phyloP scores from a whole-genome alignment of 176 grass and related monocot genomes.

The Eragrostis curvula region DNA sequence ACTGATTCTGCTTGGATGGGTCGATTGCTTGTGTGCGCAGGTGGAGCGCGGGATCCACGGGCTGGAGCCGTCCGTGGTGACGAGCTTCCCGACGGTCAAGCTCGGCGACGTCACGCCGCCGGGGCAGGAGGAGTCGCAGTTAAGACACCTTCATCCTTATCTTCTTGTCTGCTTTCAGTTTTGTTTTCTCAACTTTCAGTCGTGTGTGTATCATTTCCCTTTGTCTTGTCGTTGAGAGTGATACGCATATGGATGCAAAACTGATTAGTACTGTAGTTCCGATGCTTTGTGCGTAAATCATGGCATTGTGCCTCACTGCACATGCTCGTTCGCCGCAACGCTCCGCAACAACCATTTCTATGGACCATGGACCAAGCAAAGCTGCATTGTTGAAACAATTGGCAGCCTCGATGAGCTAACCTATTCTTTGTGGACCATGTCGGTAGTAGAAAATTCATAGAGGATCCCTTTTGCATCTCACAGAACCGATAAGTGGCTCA shows the following conservation, averaged over 20 bases:
- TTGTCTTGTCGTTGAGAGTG: neutral
- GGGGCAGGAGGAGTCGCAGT: constrained; percentile 54
- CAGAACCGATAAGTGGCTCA: neutral
- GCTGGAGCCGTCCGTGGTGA: constrained; percentile 62
- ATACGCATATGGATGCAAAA: neutral
- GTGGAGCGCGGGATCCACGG: constrained; percentile 47
- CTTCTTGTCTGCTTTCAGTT: neutral
- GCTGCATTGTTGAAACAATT: neutral
- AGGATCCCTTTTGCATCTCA: neutral
- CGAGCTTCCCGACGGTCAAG: constrained; percentile 66
- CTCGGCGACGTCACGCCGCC: constrained; percentile 47
- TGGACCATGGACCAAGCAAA: neutral
- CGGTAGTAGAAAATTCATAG: neutral
- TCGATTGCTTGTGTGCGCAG: neutral
- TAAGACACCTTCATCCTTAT: neutral
- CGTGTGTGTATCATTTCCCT: no score
- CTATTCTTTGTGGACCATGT: neutral
- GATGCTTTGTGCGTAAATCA: no score
- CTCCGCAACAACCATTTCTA: neutral
- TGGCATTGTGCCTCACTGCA: neutral
- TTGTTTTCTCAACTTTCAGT: no score
- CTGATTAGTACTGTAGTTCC: neutral
- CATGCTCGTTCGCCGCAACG: neutral
- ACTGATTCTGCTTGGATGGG: neutral
- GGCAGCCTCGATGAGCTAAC: neutral